Percentiles rank a stretch among this genome's conserved stretches.
These are phyloP conservation scores for Claviceps fusiformis DNA, from an alignment of 2,329 filamentous ascomycete genomes.

Conservation along the genomic window DNA sequence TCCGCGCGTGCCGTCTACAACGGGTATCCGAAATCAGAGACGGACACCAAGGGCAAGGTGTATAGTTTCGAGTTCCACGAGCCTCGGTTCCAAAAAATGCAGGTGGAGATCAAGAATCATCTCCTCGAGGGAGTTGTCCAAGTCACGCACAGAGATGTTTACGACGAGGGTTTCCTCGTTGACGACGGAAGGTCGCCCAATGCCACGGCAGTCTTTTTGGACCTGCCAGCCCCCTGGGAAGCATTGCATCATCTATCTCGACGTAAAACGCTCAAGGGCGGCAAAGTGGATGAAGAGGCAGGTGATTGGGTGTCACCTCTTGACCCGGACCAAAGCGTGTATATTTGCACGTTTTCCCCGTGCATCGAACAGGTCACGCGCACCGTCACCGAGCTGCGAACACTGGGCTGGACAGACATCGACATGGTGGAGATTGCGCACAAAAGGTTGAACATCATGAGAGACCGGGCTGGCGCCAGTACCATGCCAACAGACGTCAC, in stretches of 20 bases:
- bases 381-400: conserved; percentile 68
- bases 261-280: conserved; percentile 16
- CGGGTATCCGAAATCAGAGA: conserved; percentile 41
- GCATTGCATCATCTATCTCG: conserved; percentile 65
- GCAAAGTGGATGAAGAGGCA: conserved; percentile 11
- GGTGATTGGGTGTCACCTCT: conserved; percentile 44
- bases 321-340: conserved; percentile 55
- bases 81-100: conserved; percentile 54
- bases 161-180: conserved; percentile 57
- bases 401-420: conserved; percentile 79
- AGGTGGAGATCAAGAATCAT: conserved; percentile 56
- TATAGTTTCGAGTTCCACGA: conserved; percentile 77
- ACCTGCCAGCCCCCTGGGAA: conserved; percentile 70
- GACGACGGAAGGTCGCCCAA: conserved; percentile 43
- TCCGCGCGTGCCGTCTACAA: conserved; percentile 63
- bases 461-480: conserved; percentile 69
- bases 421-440: conserved; percentile 85
- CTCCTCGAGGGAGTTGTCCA: conserved; percentile 51
- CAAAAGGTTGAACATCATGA: conserved; percentile 63
- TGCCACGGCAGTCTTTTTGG: conserved; percentile 63
- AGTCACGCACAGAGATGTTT: conserved; percentile 69
- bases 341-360: conserved; percentile 89
- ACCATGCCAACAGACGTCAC: conserved; percentile 59
- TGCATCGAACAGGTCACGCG: conserved; percentile 93
- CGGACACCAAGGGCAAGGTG: conserved; percentile 48